Percentiles rank a stretch among this genome's conserved stretches.
Conservation (phyloP, 768 basidiomycete species). For the Amylocystis lapponica region DNA sequence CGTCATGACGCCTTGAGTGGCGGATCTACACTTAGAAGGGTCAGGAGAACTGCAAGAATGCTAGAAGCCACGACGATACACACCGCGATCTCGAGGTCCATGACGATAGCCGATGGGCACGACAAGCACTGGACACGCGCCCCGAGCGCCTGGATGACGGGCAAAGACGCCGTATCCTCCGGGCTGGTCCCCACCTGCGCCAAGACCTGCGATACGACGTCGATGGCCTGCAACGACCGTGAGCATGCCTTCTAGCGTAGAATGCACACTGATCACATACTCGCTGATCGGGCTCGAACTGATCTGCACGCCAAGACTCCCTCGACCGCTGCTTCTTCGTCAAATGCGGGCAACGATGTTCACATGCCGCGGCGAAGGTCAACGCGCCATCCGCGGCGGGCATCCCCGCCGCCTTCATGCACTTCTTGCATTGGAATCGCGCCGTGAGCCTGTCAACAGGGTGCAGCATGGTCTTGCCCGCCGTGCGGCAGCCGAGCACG, state of each 20-base stretch:
- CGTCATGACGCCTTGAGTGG: constrained; percentile 59
- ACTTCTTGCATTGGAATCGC: constrained; percentile 51
- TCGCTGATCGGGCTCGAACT: constrained; percentile 57
- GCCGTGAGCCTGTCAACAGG: constrained; percentile 56
- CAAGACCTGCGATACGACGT: constrained; percentile 36
- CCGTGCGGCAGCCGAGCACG: constrained; percentile 45
- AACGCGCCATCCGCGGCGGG: constrained; percentile 41
- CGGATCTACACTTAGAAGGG: constrained; percentile 39
- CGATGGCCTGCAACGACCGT: constrained; percentile 38
- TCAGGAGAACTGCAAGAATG: not conserved
- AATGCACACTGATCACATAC: constrained; percentile 25
- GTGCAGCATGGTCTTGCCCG: constrained; percentile 41
- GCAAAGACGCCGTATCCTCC: constrained; percentile 21
- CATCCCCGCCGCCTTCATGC: constrained; percentile 31
- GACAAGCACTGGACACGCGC: constrained; percentile 39
- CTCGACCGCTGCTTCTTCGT: constrained; percentile 22
- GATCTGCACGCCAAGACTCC: constrained; percentile 40
- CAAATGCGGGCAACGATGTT: constrained; percentile 43
- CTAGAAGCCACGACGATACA: no score
- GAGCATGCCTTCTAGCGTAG: not conserved
- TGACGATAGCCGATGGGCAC: constrained; percentile 43
- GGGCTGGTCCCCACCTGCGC: constrained; percentile 25
- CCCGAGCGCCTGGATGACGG: constrained; percentile 20
- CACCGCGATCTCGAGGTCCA: constrained; percentile 45
- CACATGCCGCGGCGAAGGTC: constrained; percentile 53